A percentile compares a stretch with the other conserved stretches of the same genome.
Conservation (phyloP, 1,284 basidiomycete species). For the Papiliotrema terrestris region DNA sequence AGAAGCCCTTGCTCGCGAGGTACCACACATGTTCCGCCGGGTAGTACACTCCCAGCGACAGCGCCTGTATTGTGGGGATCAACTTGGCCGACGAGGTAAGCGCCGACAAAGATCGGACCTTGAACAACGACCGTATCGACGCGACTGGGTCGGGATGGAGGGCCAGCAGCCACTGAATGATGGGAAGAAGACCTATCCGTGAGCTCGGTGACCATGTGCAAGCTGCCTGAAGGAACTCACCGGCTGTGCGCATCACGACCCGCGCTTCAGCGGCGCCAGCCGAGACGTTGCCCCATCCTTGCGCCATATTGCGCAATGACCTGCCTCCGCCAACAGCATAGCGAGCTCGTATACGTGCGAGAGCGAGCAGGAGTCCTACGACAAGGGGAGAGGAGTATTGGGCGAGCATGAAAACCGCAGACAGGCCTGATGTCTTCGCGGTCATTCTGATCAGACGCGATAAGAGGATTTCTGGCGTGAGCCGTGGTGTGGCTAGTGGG, state of each 20-base stretch:
- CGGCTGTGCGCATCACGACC: conserved; percentile 44
- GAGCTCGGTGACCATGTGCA: not conserved
- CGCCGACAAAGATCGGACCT: conserved; percentile 3
- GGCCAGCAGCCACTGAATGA: conserved; percentile 34
- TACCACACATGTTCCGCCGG: conserved; percentile 43
- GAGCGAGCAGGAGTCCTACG: conserved; percentile 34
- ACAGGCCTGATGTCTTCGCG: conserved; percentile 38
- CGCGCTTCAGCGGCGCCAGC: conserved; percentile 40
- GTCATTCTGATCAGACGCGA: conserved; percentile 29
- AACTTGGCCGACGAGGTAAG: conserved; percentile 21
- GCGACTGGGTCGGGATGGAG: conserved; percentile 34
- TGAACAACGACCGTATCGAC: conserved; percentile 19
- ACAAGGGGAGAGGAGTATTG: conserved; percentile 43
- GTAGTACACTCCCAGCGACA: conserved; percentile 41
- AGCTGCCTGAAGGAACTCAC: conserved; percentile 20
- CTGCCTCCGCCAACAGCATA: conserved; percentile 9
- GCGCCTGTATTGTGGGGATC: conserved; percentile 36
- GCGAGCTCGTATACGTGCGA: conserved; percentile 24
- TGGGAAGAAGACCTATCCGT: conserved; percentile 34
- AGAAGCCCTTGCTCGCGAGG: conserved; percentile 39
- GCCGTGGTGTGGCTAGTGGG: not conserved
- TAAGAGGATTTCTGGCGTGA: conserved; percentile 12
- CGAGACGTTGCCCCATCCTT: conserved; percentile 31
- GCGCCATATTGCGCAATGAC: conserved; percentile 26
- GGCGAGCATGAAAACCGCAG: conserved; percentile 42